Conservation (phyloP, 2,329 filamentous ascomycete species). For the Lecanosticta acicola region DNA sequence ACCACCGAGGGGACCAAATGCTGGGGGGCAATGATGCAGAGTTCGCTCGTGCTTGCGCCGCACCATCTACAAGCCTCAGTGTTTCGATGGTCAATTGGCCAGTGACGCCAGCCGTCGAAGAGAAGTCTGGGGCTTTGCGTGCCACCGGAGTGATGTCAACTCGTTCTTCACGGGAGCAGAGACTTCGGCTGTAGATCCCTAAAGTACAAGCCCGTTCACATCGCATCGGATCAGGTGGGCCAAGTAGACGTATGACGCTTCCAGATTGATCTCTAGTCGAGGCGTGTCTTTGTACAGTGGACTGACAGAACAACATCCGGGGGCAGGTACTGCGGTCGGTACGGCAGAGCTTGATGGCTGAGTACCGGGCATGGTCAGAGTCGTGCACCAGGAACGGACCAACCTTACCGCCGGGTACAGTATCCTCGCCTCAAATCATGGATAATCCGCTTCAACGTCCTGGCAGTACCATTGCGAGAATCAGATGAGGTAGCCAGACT, state of each 20-base stretch:
- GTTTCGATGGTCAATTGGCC: slow-evolving; percentile 37
- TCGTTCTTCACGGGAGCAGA: slow-evolving; percentile 40
- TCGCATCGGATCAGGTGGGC: slow-evolving; percentile 40
- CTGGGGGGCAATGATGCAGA: slow-evolving; percentile 37
- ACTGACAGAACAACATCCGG: slow-evolving; percentile 46
- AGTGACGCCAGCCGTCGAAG: slow-evolving; percentile 44
- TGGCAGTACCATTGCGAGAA: too few relatives aligned
- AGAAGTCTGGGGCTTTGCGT: slow-evolving; percentile 36
- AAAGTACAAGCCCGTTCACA: slow-evolving; percentile 44
- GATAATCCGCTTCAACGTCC: too few relatives aligned
- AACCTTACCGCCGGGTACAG: too few relatives aligned
- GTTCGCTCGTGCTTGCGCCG: slow-evolving; percentile 36
- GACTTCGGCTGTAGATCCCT: slow-evolving; percentile 45
- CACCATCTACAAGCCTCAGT: slow-evolving; percentile 36
- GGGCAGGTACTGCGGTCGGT: slow-evolving; percentile 33
- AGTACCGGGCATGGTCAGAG: slow-evolving; percentile 4
- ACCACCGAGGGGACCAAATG: slow-evolving; percentile 26
- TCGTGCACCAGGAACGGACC: too few relatives aligned
- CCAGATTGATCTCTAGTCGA: slow-evolving; percentile 40
- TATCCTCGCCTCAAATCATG: too few relatives aligned
- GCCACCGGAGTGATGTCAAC: slow-evolving; percentile 39
- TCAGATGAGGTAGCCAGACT: too few relatives aligned
- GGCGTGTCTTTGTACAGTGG: slow-evolving; percentile 42
- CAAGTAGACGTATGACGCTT: slow-evolving; percentile 43
- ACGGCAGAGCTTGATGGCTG: neutral